Conservation (phyloP, 2,329 filamentous ascomycete genomes). For the Akanthomyces uredinophilus region DNA sequence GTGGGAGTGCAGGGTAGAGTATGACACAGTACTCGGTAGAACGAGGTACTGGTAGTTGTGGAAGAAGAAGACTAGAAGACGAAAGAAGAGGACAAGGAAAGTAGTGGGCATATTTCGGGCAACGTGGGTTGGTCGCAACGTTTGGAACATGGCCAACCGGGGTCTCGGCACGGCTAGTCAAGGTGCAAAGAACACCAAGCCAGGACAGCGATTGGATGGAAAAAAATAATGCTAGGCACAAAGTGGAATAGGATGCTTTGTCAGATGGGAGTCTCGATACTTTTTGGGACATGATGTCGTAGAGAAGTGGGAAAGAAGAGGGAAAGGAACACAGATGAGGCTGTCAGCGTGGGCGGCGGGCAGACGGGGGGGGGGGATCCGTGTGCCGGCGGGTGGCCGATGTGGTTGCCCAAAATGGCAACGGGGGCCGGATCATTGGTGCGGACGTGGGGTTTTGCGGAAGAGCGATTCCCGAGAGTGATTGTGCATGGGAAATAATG, state of each 20-base stretch:
- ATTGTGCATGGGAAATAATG: neutral
- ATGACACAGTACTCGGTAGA: neutral
- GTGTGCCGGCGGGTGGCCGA: neutral
- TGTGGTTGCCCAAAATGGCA: conserved; percentile 7
- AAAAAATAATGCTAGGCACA: neutral
- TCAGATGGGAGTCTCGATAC: neutral
- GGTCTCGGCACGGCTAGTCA: neutral
- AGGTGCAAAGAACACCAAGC: neutral
- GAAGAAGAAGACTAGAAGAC: neutral
- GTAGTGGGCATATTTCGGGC: neutral
- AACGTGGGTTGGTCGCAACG: neutral
- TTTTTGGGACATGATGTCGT: neutral
- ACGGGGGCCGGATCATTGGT: neutral
- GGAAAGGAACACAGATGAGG: neutral
- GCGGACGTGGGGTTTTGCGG: neutral
- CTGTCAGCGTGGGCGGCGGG: neutral
- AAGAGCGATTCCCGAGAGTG: neutral
- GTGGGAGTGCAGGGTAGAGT: neutral
- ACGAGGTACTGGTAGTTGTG: neutral
- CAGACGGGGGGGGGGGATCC: neutral
- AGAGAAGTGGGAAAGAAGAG: neutral
- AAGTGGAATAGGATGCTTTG: neutral
- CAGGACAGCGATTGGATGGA: neutral
- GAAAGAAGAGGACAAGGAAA: neutral
- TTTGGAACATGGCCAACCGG: no score